Base-by-base conservation (phyloP, 257 asterid species). In the Solanum commersonii region DNA sequence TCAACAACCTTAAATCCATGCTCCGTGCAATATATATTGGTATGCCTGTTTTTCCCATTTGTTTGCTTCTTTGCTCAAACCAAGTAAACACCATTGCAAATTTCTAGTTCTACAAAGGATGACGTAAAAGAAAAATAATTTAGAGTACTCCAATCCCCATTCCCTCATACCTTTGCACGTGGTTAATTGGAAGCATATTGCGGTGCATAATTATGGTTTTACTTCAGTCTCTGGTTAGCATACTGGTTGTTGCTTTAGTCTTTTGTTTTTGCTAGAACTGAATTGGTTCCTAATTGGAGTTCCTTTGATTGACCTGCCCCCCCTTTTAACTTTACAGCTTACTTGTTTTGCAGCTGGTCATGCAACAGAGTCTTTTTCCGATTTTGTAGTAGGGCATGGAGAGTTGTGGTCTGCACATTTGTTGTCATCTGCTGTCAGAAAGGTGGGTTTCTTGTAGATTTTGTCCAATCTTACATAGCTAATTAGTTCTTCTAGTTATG, bases 321-420 rank as follows among this genome's bases (percentile, higher is more conserved):
- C 46, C 85, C 59, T 86, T 49, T 86, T 72, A 76, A 27, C 86
- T 29, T 84, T 56, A 68, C 72, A 14, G 44, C 84, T 84, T 89
- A 83, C 65, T 92, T 76, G 70, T 91, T 72, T 34, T 94, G 94
- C 97, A 97, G 99, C 99, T 92, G 99, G 99, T 88, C 99, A 97
- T 87, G 99, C 90, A 20, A 95, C 99, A 11, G 99, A 97, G 87
- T 95, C 99, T n/a, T 96, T 96, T 90, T 95, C 99, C 2, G 99
- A 97, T 88, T 97, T 96, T 95, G 99, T 96, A 92, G 99, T 90
- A 73, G 99, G 99, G 79, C 98, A 97, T 86, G 99, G 99, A 7
- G 99, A 97, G 94, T 90, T 97, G 84, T 97, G 99, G 99, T 96
- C 98, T 87, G 95, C 99, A 85, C 97, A 97, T 68, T 86, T 96